Percentiles rank a stretch among this genome's conserved stretches.
phyloP scores from a whole-genome alignment of 306 rosid genomes.

The Fragaria ananassa region DNA sequence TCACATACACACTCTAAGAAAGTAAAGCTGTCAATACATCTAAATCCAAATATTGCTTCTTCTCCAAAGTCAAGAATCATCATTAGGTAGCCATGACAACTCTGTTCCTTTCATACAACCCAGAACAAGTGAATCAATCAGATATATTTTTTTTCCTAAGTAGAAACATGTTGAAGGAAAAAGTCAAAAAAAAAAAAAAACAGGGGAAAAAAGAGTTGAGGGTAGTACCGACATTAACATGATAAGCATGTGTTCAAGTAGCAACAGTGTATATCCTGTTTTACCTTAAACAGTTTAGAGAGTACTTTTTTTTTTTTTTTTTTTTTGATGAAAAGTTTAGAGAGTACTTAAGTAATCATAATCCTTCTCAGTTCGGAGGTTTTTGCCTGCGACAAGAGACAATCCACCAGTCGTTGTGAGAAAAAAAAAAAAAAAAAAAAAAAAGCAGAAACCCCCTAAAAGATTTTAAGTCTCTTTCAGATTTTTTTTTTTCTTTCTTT shows the following conservation, averaged over 20 bases:
- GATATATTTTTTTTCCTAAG: background rate
- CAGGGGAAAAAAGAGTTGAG: background rate
- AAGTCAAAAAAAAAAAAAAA: background rate
- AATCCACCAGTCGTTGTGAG: conserved; percentile 69
- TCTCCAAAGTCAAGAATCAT: background rate
- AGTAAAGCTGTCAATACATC: background rate
- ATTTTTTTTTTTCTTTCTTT: conserved; percentile 1
- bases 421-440: conserved; percentile 21
- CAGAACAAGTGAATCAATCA: background rate
- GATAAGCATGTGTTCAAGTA: background rate
- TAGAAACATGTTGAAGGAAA: background rate
- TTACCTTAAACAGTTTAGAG: background rate
- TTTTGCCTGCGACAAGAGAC: conserved; percentile 54
- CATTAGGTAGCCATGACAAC: background rate
- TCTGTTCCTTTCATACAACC: background rate
- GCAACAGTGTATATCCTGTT: background rate
- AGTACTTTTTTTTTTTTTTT: too few species aligned
- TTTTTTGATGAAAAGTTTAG: too few species aligned
- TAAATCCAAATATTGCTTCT: background rate
- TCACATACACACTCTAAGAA: background rate
- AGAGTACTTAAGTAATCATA: background rate
- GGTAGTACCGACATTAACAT: background rate
- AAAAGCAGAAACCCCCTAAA: conserved; percentile 1
- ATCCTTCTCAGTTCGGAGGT: conserved; percentile 66
- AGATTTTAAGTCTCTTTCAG: conserved; percentile 1